Base-by-base conservation (phyloP, 2,329 filamentous ascomycete genomes). In the Pyricularia pennisetigena region DNA sequence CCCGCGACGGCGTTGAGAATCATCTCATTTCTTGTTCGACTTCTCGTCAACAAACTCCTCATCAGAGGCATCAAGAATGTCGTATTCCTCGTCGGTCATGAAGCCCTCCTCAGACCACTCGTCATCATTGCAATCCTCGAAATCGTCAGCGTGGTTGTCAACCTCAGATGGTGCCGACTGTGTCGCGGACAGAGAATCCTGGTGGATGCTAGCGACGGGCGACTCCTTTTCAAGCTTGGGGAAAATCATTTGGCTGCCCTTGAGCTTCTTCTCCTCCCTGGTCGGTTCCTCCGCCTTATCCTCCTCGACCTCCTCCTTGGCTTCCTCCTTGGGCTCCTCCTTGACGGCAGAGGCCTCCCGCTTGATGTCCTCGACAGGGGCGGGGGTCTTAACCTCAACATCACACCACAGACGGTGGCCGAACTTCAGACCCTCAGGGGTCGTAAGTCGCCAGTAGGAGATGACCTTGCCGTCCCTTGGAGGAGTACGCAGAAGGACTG, bases 401-500 rank as follows among this genome's bases (percentile, higher is more conserved):
- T 98, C 93, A 76, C 94, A 97, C 94, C 94, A 99, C 65, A 99
- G 83, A 74, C 93, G 91, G 81, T 97, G 92, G 57, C 95, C 95
- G 72, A 98, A 97, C 71, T 92, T 90, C 71, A 85, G 82, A 28
- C 94, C 94, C 69, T 92, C 88, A 8, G 88, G 84, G 69, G 92
- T 88, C 73, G 94, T 96, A 72, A 99, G 82, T 71, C 94, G 93
- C 95, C 95, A 99, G 85, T 97, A 97, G 1, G 95, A 98, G 75
- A 97, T 95, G 69, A 89, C 85, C 78, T 90, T 91, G 68, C 94
- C 94, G 68, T 87, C 80, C 65, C 91, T 90, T 67, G 82, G 79
- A 20, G 94, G 93, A 23, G 93, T 92, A 78, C 93, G 92, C 78
- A 99, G 88, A 61, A 90, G 82, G 49, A 97, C 91, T 54, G 90